Conservation (phyloP, 768 basidiomycete genomes). For the Phanerochaete sordida region DNA sequence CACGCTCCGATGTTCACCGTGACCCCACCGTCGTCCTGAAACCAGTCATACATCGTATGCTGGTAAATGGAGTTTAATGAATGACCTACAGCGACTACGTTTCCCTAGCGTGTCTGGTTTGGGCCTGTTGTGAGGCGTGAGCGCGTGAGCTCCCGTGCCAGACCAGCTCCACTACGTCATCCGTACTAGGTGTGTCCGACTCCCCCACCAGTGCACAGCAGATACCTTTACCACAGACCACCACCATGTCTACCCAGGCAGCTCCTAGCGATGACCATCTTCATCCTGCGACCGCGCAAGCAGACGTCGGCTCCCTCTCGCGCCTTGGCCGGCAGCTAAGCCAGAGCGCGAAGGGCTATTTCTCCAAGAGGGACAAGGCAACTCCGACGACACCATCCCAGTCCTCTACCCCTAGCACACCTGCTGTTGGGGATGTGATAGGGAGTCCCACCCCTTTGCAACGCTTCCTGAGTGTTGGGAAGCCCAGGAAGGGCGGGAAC, state of each 20-base stretch:
- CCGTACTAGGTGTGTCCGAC: not conserved
- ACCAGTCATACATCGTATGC: too few species aligned
- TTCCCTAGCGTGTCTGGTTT: too few species aligned
- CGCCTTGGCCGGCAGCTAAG: not conserved
- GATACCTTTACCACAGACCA: not conserved
- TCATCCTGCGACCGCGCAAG: not conserved
- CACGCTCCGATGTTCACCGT: too few species aligned
- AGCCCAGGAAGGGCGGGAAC: conserved; percentile 14
- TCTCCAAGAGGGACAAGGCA: not conserved
- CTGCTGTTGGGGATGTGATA: not conserved
- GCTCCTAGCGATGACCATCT: not conserved
- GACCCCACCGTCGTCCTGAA: too few species aligned
- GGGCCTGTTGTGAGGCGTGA: too few species aligned
- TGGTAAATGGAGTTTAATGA: too few species aligned
- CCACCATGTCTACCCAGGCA: not conserved
- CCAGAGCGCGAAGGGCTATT: not conserved
- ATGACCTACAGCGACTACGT: too few species aligned
- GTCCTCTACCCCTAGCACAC: not conserved
- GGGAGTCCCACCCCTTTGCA: conserved; percentile 18
- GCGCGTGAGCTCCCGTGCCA: too few species aligned
- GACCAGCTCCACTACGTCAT: conserved; percentile 4
- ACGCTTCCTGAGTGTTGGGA: conserved; percentile 18
- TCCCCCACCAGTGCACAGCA: not conserved
- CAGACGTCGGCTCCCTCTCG: not conserved
- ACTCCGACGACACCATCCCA: not conserved